Conservation (phyloP, 169 alveolate genomes). For the Cryptosporidium andersoni region DNA sequence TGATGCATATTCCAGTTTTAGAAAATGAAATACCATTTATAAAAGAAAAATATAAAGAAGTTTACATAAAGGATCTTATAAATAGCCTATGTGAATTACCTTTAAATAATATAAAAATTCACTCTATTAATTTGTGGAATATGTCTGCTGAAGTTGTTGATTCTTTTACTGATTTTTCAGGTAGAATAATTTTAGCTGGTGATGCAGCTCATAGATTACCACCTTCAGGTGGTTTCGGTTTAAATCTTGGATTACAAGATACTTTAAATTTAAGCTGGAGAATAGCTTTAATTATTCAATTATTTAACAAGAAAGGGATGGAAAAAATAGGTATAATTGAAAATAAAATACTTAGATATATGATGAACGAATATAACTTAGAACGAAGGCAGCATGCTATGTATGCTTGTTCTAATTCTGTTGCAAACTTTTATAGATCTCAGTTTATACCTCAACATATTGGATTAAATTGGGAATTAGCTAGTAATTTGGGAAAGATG, state of each 20-base stretch:
- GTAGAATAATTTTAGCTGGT: constrained; percentile 84
- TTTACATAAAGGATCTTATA: constrained; percentile 66
- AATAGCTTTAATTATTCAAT: constrained; percentile 42
- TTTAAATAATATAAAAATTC: constrained; percentile 50
- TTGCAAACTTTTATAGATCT: constrained; percentile 71
- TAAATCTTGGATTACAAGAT: constrained; percentile 92
- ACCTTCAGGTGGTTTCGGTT: constrained; percentile 94
- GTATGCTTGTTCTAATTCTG: constrained; percentile 71
- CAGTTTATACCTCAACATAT: constrained; percentile 66
- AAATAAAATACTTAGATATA: too few relatives aligned
- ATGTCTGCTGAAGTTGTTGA: constrained; percentile 79
- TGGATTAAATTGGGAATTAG: constrained; percentile 71
- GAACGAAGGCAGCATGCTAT: constrained; percentile 6
- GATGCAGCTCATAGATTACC: constrained; percentile 93
- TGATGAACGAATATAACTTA: neutral
- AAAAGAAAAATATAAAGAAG: constrained; percentile 76
- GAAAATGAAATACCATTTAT: constrained; percentile 61
- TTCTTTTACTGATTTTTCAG: constrained; percentile 77
- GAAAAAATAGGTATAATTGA: neutral
- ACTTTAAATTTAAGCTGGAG: constrained; percentile 81
- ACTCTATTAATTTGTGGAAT: constrained; percentile 78
- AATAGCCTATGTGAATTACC: constrained; percentile 72
- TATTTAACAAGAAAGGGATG: neutral
- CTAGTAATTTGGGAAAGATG: neutral
- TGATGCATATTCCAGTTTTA: constrained; percentile 86